Conservation (phyloP, 2,329 filamentous ascomycete species). For the Aspergillus vadensis region DNA sequence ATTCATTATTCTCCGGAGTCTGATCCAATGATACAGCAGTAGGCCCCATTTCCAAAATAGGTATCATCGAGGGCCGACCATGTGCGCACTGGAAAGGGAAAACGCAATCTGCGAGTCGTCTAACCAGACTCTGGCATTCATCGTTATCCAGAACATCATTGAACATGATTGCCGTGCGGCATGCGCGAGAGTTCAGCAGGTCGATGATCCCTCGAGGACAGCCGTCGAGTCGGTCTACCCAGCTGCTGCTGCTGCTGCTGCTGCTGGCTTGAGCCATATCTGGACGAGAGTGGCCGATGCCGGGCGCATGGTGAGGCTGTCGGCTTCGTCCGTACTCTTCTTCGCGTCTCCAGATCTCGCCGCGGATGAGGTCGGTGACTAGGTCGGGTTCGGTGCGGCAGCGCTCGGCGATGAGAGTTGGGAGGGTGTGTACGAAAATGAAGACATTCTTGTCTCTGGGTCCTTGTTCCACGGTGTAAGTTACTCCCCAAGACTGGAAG, state of each 20-base stretch:
- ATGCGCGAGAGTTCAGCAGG: constrained; percentile 52
- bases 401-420: constrained; percentile 72
- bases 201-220: constrained; percentile 78
- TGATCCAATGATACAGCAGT: not conserved
- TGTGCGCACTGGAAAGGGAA: constrained; percentile 56
- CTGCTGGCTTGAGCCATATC: not conserved
- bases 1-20: not conserved
- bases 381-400: constrained; percentile 72
- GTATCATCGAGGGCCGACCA: constrained; percentile 52
- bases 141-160: constrained; percentile 45
- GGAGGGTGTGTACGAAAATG: constrained; percentile 62
- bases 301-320: constrained; percentile 8
- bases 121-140: constrained; percentile 45
- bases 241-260: constrained; percentile 35
- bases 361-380: constrained; percentile 71
- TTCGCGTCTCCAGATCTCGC: constrained; percentile 69
- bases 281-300: not conserved
- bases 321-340: constrained; percentile 50
- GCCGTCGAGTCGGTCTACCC: constrained; percentile 64
- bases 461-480: constrained; percentile 54
- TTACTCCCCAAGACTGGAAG: constrained; percentile 75
- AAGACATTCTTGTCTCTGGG: constrained; percentile 12
- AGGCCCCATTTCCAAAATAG: constrained; percentile 39
- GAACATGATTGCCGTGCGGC: constrained; percentile 54
- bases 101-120: constrained; percentile 42